Percentiles rank a stretch among this genome's conserved stretches.
phyloP scores from a whole-genome alignment of 2,329 filamentous ascomycete genomes.

The Tetracladium maxilliforme region DNA sequence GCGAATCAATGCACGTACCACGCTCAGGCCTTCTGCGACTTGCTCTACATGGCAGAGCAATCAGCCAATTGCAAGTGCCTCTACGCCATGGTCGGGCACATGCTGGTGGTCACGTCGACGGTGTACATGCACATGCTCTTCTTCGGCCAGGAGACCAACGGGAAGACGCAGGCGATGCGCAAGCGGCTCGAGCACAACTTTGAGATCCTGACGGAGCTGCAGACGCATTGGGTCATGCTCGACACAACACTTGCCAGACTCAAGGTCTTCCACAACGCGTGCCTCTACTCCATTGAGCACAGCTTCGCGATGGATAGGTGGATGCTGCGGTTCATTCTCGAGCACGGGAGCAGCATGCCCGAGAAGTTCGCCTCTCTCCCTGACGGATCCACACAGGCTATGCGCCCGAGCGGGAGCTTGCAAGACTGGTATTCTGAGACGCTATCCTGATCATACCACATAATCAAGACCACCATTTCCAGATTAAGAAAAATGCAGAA shows the following conservation, averaged over 20 bases:
- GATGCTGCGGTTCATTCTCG: conserved; percentile 24
- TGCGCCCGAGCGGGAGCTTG: no score
- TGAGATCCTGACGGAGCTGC: conserved; percentile 22
- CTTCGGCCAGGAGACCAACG: conserved; percentile 20
- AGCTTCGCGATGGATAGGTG: conserved; percentile 24
- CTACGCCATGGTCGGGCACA: conserved; percentile 28
- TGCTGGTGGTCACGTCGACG: conserved; percentile 28
- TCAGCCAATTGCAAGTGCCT: conserved; percentile 21
- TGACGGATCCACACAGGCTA: no score
- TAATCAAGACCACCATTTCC: no score
- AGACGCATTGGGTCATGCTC: conserved; percentile 23
- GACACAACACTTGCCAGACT: conserved; percentile 21
- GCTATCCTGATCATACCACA: no score
- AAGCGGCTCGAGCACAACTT: conserved; percentile 26
- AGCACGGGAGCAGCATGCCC: no score
- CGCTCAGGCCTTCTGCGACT: conserved; percentile 20
- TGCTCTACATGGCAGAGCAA: conserved; percentile 21
- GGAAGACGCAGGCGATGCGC: conserved; percentile 18
- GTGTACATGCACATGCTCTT: conserved; percentile 29
- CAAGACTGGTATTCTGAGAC: no score
- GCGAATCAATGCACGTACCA: conserved; percentile 23
- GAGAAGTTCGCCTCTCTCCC: no score
- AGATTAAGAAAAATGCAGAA: no score
- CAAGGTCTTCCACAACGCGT: conserved; percentile 24
- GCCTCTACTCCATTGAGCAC: conserved; percentile 18